phyloP scores from a whole-genome alignment of 2,329 filamentous ascomycete species.

The Penicillium crustosum region DNA sequence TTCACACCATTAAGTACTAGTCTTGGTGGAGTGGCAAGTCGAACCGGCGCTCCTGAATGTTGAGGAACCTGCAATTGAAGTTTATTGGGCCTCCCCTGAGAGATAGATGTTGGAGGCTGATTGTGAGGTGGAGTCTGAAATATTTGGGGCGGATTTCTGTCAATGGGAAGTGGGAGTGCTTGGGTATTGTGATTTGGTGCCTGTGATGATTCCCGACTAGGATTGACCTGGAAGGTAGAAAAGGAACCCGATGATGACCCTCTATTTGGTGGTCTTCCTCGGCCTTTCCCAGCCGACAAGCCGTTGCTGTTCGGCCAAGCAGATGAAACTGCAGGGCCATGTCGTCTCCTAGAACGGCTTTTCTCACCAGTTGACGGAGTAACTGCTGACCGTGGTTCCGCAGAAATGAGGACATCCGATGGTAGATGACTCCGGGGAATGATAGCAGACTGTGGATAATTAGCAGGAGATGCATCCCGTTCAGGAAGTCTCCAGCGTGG shows the following conservation, averaged over 20 bases:
- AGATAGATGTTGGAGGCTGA: conserved; percentile 29
- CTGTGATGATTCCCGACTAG: conserved; percentile 50
- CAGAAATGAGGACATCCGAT: conserved; percentile 37
- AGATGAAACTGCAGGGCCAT: conserved; percentile 85
- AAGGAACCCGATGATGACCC: conserved; percentile 65
- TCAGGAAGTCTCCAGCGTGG: conserved; percentile 53
- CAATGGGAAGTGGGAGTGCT: conserved; percentile 43
- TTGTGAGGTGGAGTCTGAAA: conserved; percentile 23
- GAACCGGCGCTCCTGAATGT: conserved; percentile 41
- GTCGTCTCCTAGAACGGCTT: conserved; percentile 55
- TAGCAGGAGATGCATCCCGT: conserved; percentile 61
- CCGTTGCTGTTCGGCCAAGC: conserved; percentile 74
- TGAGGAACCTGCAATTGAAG: conserved; percentile 47
- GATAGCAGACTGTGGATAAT: conserved; percentile 76
- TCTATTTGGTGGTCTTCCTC: conserved; percentile 77
- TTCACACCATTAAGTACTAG: conserved; percentile 42
- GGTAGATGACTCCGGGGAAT: conserved; percentile 55
- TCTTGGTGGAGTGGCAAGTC: conserved; percentile 46
- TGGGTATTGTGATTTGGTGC: conserved; percentile 41
- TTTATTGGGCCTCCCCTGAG: conserved; percentile 35
- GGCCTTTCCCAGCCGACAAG: conserved; percentile 65
- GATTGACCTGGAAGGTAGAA: conserved; percentile 66
- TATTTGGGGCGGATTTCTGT: conserved; percentile 36
- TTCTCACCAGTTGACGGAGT: conserved; percentile 57
- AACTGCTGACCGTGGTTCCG: conserved; percentile 70